Conservation (phyloP, 257 asterid species). For the Salvia miltiorrhiza region DNA sequence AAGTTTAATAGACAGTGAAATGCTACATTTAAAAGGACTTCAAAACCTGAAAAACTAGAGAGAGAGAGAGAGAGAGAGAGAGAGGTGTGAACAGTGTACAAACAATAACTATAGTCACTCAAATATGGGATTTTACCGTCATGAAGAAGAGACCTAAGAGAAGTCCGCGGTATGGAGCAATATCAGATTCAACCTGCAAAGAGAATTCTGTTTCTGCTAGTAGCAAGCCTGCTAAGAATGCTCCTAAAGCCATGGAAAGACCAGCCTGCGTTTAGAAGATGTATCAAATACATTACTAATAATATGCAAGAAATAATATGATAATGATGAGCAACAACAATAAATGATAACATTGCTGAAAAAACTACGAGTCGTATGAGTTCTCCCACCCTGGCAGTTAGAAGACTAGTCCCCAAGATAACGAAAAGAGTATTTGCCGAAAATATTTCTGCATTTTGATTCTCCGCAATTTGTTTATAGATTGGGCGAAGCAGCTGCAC, state of each 20-base stretch:
- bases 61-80: too few relatives aligned
- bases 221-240: conserved; percentile 99
- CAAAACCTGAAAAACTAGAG: too few relatives aligned
- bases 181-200: conserved; percentile 98
- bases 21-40: neutral
- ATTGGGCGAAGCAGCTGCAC: conserved; percentile 91
- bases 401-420: conserved; percentile 93
- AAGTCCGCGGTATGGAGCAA: conserved; percentile 99
- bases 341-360: neutral
- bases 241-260: conserved; percentile 98
- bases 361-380: neutral
- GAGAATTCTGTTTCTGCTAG: conserved; percentile 99
- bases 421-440: conserved; percentile 98
- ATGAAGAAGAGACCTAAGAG: conserved; percentile 98
- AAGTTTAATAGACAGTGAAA: neutral
- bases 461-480: conserved; percentile 95
- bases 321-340: too few relatives aligned
- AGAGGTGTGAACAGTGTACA: too few relatives aligned
- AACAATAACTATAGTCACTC: neutral
- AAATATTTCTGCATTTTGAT: conserved; percentile 96
- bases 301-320: too few relatives aligned
- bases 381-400: conserved; percentile 89
- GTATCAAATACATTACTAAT: neutral
- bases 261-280: conserved; percentile 71
- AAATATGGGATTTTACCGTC: conserved; percentile 59